A percentile compares a stretch with the other conserved stretches of the same genome.
phyloP scores from a whole-genome alignment of 352 stramenopile species.

The Phytophthora capsici region DNA sequence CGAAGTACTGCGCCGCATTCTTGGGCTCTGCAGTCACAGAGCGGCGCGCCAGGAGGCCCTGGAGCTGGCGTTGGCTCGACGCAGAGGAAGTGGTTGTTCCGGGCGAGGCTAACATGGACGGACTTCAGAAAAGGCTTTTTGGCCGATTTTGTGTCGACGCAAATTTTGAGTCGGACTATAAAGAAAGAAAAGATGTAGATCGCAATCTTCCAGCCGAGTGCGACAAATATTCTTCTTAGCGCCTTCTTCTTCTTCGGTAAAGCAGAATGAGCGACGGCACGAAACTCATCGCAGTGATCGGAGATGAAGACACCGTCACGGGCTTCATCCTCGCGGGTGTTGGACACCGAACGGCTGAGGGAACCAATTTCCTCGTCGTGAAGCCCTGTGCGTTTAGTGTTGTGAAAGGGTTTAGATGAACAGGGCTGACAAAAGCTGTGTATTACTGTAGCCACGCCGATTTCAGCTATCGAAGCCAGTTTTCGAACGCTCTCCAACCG shows the following conservation, averaged over 20 bases:
- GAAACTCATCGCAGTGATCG: constrained; percentile 90
- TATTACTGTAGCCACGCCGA: constrained; percentile 74
- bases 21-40: constrained; percentile 54
- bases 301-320: constrained; percentile 97
- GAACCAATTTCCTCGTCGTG: constrained; percentile 98
- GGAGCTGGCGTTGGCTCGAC: constrained; percentile 57
- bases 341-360: constrained; percentile 94
- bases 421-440: not conserved
- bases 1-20: constrained; percentile 76
- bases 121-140: constrained; percentile 23
- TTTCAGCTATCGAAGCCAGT: constrained; percentile 91
- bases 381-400: constrained; percentile 84
- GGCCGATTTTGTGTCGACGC: constrained; percentile 12
- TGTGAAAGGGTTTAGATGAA: constrained; percentile 7
- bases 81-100: constrained; percentile 32
- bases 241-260: constrained; percentile 1
- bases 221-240: constrained; percentile 9
- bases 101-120: constrained; percentile 30
- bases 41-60: constrained; percentile 70
- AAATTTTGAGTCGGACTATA: constrained; percentile 21
- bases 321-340: constrained; percentile 98
- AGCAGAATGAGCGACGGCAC: constrained; percentile 76
- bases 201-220: not conserved
- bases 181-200: constrained; percentile 1
- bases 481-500: constrained; percentile 94